phyloP scores from a whole-genome alignment of 495 filamentous ascomycete genomes.

The Clohesyomyces aquaticus region DNA sequence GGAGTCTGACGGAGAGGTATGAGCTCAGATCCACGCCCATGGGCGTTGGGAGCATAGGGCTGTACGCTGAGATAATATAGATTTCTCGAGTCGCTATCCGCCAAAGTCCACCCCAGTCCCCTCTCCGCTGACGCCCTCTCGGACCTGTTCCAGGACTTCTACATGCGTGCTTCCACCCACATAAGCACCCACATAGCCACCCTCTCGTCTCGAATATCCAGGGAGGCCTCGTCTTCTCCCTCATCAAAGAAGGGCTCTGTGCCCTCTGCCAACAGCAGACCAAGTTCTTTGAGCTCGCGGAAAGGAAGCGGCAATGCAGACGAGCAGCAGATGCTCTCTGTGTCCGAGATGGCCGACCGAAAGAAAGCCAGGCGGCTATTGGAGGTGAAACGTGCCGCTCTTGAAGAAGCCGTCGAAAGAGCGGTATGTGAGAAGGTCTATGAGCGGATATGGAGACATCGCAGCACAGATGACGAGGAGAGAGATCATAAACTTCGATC shows the following conservation, averaged over 20 bases:
- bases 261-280: slow-evolving; percentile 45
- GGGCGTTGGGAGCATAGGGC: background rate
- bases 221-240: slow-evolving; percentile 61
- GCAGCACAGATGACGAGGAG: slow-evolving; percentile 89
- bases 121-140: slow-evolving; percentile 83
- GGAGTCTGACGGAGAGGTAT: slow-evolving; percentile 86
- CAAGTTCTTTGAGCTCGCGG: slow-evolving; percentile 16
- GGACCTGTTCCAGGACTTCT: slow-evolving; percentile 93
- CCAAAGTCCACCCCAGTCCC: slow-evolving; percentile 83
- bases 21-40: background rate
- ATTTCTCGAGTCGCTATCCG: slow-evolving; percentile 88
- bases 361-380: slow-evolving; percentile 76
- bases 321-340: slow-evolving; percentile 91
- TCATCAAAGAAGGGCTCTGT: slow-evolving; percentile 50
- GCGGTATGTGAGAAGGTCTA: slow-evolving; percentile 87
- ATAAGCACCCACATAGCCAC: slow-evolving; percentile 86
- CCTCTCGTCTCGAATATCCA: slow-evolving; percentile 72
- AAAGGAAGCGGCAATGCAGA: slow-evolving; percentile 49
- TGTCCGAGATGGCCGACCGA: slow-evolving; percentile 77
- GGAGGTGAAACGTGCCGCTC: slow-evolving; percentile 70
- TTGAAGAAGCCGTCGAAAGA: slow-evolving; percentile 93
- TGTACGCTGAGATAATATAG: slow-evolving; percentile 49
- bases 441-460: slow-evolving; percentile 84
- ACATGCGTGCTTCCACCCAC: slow-evolving; percentile 76
- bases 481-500: slow-evolving; percentile 93